Percentiles rank a stretch among this genome's conserved stretches.
phyloP scores from a whole-genome alignment of 2,329 filamentous ascomycete species.

The Botryotinia narcissicola region DNA sequence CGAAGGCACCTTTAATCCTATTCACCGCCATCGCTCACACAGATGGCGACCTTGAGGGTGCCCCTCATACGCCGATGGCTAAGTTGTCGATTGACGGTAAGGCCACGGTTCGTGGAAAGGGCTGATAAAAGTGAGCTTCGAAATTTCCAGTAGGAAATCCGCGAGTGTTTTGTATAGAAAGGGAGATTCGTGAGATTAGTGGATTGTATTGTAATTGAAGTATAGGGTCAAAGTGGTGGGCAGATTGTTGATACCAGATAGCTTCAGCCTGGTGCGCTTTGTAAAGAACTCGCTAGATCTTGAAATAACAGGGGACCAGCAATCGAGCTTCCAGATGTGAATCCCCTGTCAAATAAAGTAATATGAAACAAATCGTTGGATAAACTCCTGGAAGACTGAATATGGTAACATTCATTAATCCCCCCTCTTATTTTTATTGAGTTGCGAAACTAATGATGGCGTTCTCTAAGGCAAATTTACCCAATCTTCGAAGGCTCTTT shows the following conservation, averaged over 20 bases:
- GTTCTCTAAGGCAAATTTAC: constrained; percentile 63
- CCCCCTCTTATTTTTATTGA: constrained; percentile 7
- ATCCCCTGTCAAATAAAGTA: constrained; percentile 25
- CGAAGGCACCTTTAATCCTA: constrained; percentile 90
- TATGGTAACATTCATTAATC: constrained; percentile 29
- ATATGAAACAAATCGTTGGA: constrained; percentile 27
- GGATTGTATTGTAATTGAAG: constrained; percentile 7
- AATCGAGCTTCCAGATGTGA: constrained; percentile 22
- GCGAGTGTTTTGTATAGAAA: neutral
- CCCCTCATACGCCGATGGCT: constrained; percentile 39
- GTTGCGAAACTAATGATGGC: constrained; percentile 25
- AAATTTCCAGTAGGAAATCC: neutral
- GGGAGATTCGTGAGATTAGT: constrained; percentile 3
- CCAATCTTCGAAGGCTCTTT: constrained; percentile 93
- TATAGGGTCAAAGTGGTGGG: constrained; percentile 18
- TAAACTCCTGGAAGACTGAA: constrained; percentile 13
- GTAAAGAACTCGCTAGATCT: constrained; percentile 15
- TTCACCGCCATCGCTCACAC: constrained; percentile 79
- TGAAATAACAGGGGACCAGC: constrained; percentile 23
- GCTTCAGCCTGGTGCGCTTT: constrained; percentile 21
- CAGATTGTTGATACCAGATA: constrained; percentile 13
- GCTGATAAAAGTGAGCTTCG: neutral
- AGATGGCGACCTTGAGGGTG: constrained; percentile 41
- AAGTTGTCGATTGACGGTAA: constrained; percentile 26
- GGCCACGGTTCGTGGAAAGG: constrained; percentile 27